Evolutionary conservation across 495 filamentous ascomycete species (phyloP), one percentile per base, ranked within the genome.

Genomic region (Hyaloscypha hepaticicola): DNA sequence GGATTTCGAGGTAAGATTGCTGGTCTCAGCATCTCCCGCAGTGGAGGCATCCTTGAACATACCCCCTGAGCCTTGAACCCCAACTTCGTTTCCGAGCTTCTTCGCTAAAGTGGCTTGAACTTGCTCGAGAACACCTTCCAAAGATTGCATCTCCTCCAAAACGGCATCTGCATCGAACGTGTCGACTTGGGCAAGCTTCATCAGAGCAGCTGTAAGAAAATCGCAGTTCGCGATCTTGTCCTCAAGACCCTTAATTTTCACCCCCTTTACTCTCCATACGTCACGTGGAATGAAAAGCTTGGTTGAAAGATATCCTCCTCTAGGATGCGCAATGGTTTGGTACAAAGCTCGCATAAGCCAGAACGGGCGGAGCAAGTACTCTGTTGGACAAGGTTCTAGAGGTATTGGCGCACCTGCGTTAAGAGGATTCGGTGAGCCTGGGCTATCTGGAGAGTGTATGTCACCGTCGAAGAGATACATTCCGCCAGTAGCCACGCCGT

Each of bases 141-240:
- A 81, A n/a, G 85, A 79, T 72, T 97, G 91, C 91, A 99, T 96
- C 73, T 99, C 95, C 69, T 97, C 93, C 31, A 96, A 78, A 19
- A 99, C 87, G 22, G 93, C 90, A 69, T 96, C 92, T 2, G 93
- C 91, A 73, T 98, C 93, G 65, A 87, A 88, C 2, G 87, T 92
- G 68, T 97, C 92, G 5, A 97, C 92, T 58, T 85, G 84, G 19
- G 87, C 84, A 28, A 99, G 81, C 71, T 91, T 94, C 51, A 90
- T 81, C 51, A 99, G 79, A 19, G 95, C 93, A 2, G 95, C 96
- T 8, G 93, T 97, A 41, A 99, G 79, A 38, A 93, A 80, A 72
- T 99, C 96, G 69, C 93, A 97, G 61, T 89, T 90, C n/a, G 92
- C 85, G 29, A 97, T 89, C 77, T 99, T 99, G 66, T 99, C 95